Conservation (phyloP, 192 early-diverging fungal species). For the Coemansia sp. region DNA sequence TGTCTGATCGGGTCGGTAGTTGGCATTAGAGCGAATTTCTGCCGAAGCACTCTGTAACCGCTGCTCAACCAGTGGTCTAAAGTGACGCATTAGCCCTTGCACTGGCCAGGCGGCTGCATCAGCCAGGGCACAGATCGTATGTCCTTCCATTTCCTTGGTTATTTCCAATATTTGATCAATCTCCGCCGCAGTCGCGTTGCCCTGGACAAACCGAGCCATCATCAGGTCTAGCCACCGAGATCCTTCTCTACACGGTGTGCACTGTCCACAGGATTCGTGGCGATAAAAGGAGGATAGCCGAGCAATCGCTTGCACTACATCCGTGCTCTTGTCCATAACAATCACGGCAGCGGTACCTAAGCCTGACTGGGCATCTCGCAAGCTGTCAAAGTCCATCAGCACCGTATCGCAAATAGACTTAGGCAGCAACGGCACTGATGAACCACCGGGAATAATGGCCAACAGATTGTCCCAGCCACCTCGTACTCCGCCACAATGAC, state of each 20-base stretch:
- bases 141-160: slow-evolving; percentile 96
- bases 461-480: slow-evolving; percentile 99
- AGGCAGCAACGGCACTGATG: slow-evolving; percentile 87
- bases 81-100: slow-evolving; percentile 90
- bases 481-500: slow-evolving; percentile 93
- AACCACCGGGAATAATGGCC: slow-evolving; percentile 96
- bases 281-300: slow-evolving; percentile 91
- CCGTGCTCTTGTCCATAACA: slow-evolving; percentile 98
- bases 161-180: slow-evolving; percentile 97
- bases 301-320: slow-evolving; percentile 90
- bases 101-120: slow-evolving; percentile 99
- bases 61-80: slow-evolving; percentile 53
- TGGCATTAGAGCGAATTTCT: slow-evolving; percentile 28
- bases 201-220: slow-evolving; percentile 93
- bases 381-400: slow-evolving; percentile 98
- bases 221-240: slow-evolving; percentile 92
- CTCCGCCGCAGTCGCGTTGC: slow-evolving; percentile 75
- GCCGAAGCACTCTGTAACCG: slow-evolving; percentile 32
- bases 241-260: slow-evolving; percentile 98
- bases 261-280: slow-evolving; percentile 98
- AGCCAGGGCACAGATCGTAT: slow-evolving; percentile 99
- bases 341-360: slow-evolving; percentile 96
- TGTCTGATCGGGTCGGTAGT: slow-evolving; percentile 45
- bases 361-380: slow-evolving; percentile 89
- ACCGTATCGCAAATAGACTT: slow-evolving; percentile 84